Evolutionary conservation across 2,329 filamentous ascomycete genomes (phyloP).

Genomic region (Scopulariopsis brevicaulis): DNA sequence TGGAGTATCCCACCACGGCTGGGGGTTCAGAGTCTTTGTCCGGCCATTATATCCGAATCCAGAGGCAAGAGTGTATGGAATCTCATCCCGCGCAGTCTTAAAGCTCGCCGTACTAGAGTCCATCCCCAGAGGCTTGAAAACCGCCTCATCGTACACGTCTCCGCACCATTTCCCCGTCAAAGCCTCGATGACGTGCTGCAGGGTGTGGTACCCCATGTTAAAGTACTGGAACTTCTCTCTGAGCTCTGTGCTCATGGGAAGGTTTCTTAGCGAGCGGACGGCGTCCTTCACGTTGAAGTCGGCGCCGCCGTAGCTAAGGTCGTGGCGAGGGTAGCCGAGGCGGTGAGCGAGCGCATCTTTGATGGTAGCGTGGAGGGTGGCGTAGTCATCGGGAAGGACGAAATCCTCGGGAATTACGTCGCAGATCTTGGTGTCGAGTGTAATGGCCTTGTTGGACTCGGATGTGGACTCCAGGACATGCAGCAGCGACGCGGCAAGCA

Average conservation of each 20-base stretch:
- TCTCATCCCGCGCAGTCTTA: conserved; percentile 12
- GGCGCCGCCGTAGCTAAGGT: conserved; percentile 19
- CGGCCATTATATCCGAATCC: not conserved
- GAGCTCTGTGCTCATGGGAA: conserved; percentile 30
- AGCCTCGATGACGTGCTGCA: conserved; percentile 32
- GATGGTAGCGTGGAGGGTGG: conserved; percentile 36
- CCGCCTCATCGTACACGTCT: conserved; percentile 23
- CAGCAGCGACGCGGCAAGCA: conserved; percentile 37
- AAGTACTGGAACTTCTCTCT: conserved; percentile 33
- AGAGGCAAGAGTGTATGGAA: not conserved
- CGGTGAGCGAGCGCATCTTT: conserved; percentile 43
- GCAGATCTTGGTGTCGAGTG: conserved; percentile 35
- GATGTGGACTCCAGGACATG: conserved; percentile 33
- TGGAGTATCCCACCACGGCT: conserved; percentile 17
- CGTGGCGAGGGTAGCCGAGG: conserved; percentile 34
- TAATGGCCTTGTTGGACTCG: conserved; percentile 14
- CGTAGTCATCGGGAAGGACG: conserved; percentile 30
- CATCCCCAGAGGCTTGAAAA: conserved; percentile 37
- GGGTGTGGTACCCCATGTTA: conserved; percentile 36
- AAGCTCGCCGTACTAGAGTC: conserved; percentile 23
- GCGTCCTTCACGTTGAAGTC: conserved; percentile 19
- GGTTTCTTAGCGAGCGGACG: conserved; percentile 29
- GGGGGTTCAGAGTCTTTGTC: conserved; percentile 9
- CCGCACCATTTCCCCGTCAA: conserved; percentile 24
- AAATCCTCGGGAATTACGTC: conserved; percentile 39